Evolutionary conservation across 1,284 basidiomycete species (phyloP).

Genomic region (Ceratobasidium sp.): DNA sequence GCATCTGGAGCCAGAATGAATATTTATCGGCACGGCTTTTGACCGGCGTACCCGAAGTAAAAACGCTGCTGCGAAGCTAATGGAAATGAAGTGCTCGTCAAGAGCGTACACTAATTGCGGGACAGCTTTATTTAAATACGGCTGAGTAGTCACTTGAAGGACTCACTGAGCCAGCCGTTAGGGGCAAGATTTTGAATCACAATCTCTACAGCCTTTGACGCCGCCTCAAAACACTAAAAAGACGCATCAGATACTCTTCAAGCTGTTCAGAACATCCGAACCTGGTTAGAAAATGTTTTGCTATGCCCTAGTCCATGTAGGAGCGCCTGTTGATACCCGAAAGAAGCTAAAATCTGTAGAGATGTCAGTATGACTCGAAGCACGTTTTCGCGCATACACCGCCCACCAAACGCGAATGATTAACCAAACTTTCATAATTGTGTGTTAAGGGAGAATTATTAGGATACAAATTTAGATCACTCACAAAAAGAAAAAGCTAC

Average conservation of each 20-base stretch:
- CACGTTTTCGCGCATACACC: no score
- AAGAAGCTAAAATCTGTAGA: constrained; percentile 77
- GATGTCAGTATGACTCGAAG: not conserved
- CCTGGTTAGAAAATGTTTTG: constrained; percentile 77
- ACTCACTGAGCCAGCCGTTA: constrained; percentile 77
- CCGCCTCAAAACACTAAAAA: constrained; percentile 75
- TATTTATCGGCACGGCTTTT: constrained; percentile 4
- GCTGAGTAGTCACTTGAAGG: no score
- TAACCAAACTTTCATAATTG: constrained; percentile 68
- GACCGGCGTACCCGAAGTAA: constrained; percentile 68
- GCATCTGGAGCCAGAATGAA: constrained; percentile 63
- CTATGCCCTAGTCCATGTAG: constrained; percentile 74
- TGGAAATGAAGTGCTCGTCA: constrained; percentile 88
- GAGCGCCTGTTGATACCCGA: constrained; percentile 86
- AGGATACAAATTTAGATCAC: constrained; percentile 53
- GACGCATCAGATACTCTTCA: not conserved
- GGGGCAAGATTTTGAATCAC: constrained; percentile 77
- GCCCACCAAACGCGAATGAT: constrained; percentile 76
- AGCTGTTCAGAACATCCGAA: constrained; percentile 53
- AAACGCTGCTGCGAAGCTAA: constrained; percentile 88
- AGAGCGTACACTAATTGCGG: constrained; percentile 68
- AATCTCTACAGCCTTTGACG: constrained; percentile 74
- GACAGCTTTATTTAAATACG: no score
- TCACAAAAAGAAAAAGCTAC: constrained; percentile 79
- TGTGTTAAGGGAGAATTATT: constrained; percentile 49